A percentile compares a stretch with the other conserved stretches of the same genome.
Evolutionary conservation across 768 basidiomycete species (phyloP).

Genomic region (Mycena latifolia): DNA sequence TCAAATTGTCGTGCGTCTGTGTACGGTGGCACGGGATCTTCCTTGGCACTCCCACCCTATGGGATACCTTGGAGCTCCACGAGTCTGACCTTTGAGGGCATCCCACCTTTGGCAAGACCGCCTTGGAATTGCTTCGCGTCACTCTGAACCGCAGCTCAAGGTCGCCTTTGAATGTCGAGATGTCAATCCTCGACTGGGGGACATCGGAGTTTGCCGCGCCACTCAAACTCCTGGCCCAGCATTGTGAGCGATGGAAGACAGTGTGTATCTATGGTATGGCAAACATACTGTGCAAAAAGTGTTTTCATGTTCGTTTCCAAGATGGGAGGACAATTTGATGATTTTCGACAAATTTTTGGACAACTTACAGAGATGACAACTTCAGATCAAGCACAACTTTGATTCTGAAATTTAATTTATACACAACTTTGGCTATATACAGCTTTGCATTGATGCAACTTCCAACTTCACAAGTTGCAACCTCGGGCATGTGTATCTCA

Average conservation of each 20-base stretch:
- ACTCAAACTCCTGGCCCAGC: conserved; percentile 2
- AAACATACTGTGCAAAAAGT: too few relatives aligned
- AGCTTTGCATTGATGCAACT: not conserved
- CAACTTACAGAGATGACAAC: too few relatives aligned
- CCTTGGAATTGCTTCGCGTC: not conserved
- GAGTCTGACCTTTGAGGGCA: not conserved
- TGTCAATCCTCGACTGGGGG: not conserved
- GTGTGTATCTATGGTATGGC: not conserved
- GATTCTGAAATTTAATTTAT: too few relatives aligned
- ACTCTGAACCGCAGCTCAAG: not conserved
- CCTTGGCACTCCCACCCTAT: not conserved
- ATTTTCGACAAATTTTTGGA: too few relatives aligned
- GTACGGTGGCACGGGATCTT: conserved; percentile 1
- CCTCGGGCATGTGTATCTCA: too few relatives aligned
- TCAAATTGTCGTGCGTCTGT: conserved; percentile 1
- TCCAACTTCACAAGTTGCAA: not conserved
- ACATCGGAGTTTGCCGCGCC: not conserved
- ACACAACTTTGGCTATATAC: too few relatives aligned
- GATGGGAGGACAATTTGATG: too few relatives aligned
- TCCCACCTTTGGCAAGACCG: not conserved
- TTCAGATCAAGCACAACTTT: too few relatives aligned
- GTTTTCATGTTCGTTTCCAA: too few relatives aligned
- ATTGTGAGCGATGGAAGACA: conserved; percentile 7
- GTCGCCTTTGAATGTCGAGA: not conserved
- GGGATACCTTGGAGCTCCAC: conserved; percentile 9